Evolutionary conservation across 192 early-diverging fungal genomes (phyloP), one percentile per base, ranked within the genome.

Genomic region (Entomortierella parvispora): DNA sequence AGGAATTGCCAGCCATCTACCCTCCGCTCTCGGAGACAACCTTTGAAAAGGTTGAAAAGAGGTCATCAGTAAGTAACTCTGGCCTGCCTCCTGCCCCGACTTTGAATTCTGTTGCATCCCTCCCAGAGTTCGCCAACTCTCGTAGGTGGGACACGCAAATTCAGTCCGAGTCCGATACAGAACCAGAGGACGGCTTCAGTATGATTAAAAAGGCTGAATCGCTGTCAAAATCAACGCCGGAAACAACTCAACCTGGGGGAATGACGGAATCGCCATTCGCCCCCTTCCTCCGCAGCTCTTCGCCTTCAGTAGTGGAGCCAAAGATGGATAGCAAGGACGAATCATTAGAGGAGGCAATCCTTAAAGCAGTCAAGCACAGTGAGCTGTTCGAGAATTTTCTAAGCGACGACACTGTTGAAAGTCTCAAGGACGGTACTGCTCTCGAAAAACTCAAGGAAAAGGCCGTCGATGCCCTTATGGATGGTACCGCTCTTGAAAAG

Each of bases 61-160:
- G 11, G 26, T 6, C 48, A 3, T 6, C 34, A 17, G 6, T 7
- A 10, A 42, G 47, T 7, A 40, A 20, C 3, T 2, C 67, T 12
- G 40, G 50, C 2, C 58, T 58, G 0, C 56, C 58, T 7, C 34
- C 58, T 18, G 23, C 40, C 28, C 6, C 58, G 2, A 29, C 48
- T 6, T 11, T n/a, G 5, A 7, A 18, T 7, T 56, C 40, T 7
- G 50, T 53, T 15, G 32, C 40, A 25, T 42, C 69, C 8, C 29
- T 48, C 11, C 53, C 60, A 17, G 69, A 71, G 33, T 42, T 17
- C 4, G 47, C 47, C 37, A 71, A 71, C 29, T 10, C 25, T 31
- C 51, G 43, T 17, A 59, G 53, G 1, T 71, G 69, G 69, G 69
- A 71, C 31, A 23, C 46, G 14, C 15, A 50, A 20, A 51, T 62